Percentiles rank a stretch among this genome's conserved stretches.
Evolutionary conservation across 2,329 filamentous ascomycete species (phyloP).

Genomic region (Cladobotryum protrusum): DNA sequence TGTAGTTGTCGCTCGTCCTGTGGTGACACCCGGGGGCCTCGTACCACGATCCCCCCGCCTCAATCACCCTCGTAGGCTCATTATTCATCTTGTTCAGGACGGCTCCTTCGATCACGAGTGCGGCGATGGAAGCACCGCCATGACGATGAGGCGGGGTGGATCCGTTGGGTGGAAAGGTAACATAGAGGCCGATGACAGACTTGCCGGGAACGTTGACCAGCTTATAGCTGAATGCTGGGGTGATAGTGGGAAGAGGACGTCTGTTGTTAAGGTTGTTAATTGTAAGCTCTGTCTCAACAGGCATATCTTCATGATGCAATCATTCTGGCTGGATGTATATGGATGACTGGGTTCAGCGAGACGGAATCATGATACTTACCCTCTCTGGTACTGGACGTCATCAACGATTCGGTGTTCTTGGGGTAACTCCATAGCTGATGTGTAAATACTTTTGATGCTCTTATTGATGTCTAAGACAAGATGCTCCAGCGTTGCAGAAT

Average conservation of each 20-base stretch:
- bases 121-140: conserved; percentile 16
- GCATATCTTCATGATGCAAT: too few relatives aligned
- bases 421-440: background rate
- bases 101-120: conserved; percentile 14
- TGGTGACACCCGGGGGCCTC: conserved; percentile 20
- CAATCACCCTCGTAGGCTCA: conserved; percentile 14
- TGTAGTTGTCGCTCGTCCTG: conserved; percentile 16
- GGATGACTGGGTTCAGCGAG: too few relatives aligned
- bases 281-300: background rate
- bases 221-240: conserved; percentile 15
- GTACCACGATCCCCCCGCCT: conserved; percentile 16
- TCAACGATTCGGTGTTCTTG: conserved; percentile 3
- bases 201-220: conserved; percentile 17
- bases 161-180: conserved; percentile 15
- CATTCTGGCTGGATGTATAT: too few relatives aligned
- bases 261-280: background rate
- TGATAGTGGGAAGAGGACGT: conserved; percentile 9
- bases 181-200: conserved; percentile 16
- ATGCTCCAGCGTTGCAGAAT: too few relatives aligned
- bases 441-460: too few relatives aligned
- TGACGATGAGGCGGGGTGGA: conserved; percentile 18
- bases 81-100: conserved; percentile 21
- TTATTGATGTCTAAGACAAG: too few relatives aligned
- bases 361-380: background rate
- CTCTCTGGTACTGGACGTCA: conserved; percentile 4